Conservation (phyloP, 23 red algal genomes). For the Gracilaria vermiculophylla region DNA sequence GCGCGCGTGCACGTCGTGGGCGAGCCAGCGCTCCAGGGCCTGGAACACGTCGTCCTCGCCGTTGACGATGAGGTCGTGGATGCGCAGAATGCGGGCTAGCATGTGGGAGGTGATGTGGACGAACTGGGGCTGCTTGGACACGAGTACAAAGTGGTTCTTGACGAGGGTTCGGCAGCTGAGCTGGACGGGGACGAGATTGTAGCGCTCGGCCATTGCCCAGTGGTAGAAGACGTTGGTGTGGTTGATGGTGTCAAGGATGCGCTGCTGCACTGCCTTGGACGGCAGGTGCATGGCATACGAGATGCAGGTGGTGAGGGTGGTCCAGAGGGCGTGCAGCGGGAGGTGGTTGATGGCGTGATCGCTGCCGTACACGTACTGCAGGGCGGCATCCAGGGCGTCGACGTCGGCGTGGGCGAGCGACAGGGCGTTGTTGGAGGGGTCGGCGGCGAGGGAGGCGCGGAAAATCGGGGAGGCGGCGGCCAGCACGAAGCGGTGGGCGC, state of each 20-base stretch:
- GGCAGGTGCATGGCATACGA: constrained; percentile 44
- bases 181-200: constrained; percentile 18
- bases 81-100: constrained; percentile 47
- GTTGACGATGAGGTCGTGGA: constrained; percentile 49
- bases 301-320: constrained; percentile 21
- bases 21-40: constrained; percentile 48
- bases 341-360: neutral
- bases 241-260: constrained; percentile 1
- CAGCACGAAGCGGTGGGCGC: constrained; percentile 61
- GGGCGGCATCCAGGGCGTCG: constrained; percentile 21
- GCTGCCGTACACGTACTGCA: constrained; percentile 46
- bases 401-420: constrained; percentile 46
- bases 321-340: constrained; percentile 38
- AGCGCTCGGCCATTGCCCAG: constrained; percentile 39
- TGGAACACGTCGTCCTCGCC: constrained; percentile 63
- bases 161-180: constrained; percentile 38
- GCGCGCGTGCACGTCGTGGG: constrained; percentile 11
- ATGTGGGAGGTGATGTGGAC: constrained; percentile 15
- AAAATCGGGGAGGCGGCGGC: constrained; percentile 62
- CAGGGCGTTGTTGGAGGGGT: constrained; percentile 15
- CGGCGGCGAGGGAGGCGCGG: constrained; percentile 29
- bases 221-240: constrained; percentile 47
- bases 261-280: constrained; percentile 3
- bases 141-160: constrained; percentile 31
- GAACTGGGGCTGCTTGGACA: constrained; percentile 41